phyloP scores from a whole-genome alignment of 805 yeast species.

The Zygotorulaspora danielsina region DNA sequence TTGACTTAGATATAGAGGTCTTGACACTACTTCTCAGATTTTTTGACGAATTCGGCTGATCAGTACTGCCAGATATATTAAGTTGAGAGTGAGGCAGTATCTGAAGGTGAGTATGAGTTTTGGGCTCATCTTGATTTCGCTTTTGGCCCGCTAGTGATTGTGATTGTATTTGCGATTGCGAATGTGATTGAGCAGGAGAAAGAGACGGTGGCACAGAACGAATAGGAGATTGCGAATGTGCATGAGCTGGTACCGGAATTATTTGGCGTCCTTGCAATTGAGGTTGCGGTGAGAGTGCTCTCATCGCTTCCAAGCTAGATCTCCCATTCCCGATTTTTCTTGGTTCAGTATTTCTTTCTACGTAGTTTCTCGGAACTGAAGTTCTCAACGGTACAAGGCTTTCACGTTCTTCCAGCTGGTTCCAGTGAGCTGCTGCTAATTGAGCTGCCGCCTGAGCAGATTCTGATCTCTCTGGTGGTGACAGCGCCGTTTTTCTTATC shows the following conservation, averaged over 20 bases:
- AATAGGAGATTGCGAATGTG: not conserved
- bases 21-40: not conserved
- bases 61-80: not conserved
- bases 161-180: not conserved
- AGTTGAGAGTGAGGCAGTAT: not conserved
- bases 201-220: not conserved
- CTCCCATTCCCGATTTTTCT: not conserved
- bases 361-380: not conserved
- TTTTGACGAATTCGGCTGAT: not conserved
- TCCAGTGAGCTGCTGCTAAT: slow-evolving; percentile 1
- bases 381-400: not conserved
- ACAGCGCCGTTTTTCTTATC: not conserved
- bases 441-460: slow-evolving; percentile 1
- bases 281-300: not conserved
- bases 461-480: not conserved
- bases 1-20: not conserved
- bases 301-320: not conserved
- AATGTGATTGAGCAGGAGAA: not conserved
- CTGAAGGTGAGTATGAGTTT: not conserved
- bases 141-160: no score
- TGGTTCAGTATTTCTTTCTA: not conserved
- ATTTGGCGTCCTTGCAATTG: not conserved
- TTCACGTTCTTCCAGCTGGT: not conserved
- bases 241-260: not conserved
- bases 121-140: no score